A percentile compares a stretch with the other conserved stretches of the same genome.
These are phyloP conservation scores for Candolleomyces eurysporus DNA, from an alignment of 768 basidiomycete species.

Conservation along the genomic window DNA sequence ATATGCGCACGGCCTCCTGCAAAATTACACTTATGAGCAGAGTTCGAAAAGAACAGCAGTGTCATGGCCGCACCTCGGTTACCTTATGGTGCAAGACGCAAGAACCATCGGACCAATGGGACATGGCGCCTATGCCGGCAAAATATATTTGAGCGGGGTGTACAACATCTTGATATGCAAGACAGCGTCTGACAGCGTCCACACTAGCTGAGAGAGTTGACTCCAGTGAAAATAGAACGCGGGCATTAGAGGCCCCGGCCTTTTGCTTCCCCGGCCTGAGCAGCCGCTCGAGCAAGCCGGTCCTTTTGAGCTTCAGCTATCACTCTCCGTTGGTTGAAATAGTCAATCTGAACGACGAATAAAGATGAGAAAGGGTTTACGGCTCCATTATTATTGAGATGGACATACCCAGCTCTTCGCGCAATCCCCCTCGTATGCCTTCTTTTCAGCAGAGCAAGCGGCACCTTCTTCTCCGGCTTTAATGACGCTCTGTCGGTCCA, in stretches of 20 bases:
- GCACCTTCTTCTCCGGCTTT: slow-evolving; percentile 71
- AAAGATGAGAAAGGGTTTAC: background rate
- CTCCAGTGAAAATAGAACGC: background rate
- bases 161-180: too few relatives aligned
- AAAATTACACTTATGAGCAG: too few relatives aligned
- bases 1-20: too few relatives aligned
- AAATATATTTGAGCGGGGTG: too few relatives aligned
- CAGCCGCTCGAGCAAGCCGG: slow-evolving; percentile 49
- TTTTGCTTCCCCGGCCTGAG: slow-evolving; percentile 32
- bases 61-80: too few relatives aligned
- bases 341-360: slow-evolving; percentile 65
- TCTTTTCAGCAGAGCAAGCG: slow-evolving; percentile 57
- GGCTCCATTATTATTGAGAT: background rate
- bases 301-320: slow-evolving; percentile 79
- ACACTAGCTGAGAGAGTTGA: background rate
- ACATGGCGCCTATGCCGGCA: too few relatives aligned
- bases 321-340: slow-evolving; percentile 89
- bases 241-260: slow-evolving; percentile 15
- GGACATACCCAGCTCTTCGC: slow-evolving; percentile 85
- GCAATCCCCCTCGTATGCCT: slow-evolving; percentile 67
- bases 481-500: slow-evolving; percentile 66
- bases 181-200: too few relatives aligned
- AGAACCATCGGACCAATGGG: too few relatives aligned
- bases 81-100: too few relatives aligned
- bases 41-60: too few relatives aligned